Conservation (phyloP, 2,329 filamentous ascomycete genomes). For the Scleromitrula shiraiana region DNA sequence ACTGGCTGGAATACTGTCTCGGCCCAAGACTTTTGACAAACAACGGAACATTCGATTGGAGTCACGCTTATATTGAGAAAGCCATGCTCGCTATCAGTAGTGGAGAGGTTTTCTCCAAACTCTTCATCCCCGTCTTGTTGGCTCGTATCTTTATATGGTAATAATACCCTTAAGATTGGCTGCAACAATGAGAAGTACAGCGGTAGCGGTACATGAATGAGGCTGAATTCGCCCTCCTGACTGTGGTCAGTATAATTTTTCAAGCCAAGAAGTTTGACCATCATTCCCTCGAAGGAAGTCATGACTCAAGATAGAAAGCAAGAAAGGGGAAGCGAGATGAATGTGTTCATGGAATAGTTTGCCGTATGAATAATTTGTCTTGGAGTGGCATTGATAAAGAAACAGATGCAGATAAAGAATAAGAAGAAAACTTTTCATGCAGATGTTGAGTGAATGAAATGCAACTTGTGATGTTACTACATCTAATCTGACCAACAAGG, state of each 20-base stretch:
- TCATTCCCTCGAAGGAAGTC: neutral
- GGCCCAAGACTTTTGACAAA: conserved; percentile 72
- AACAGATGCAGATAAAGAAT: neutral
- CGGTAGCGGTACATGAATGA: conserved; percentile 82
- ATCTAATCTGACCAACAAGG: too few species aligned
- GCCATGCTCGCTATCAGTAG: conserved; percentile 52
- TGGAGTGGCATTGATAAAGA: neutral
- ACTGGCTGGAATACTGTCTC: conserved; percentile 67
- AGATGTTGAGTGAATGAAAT: conserved; percentile 1
- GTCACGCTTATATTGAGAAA: conserved; percentile 94
- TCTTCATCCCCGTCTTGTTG: conserved; percentile 25
- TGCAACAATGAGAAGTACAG: conserved; percentile 74
- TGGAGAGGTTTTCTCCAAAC: conserved; percentile 27
- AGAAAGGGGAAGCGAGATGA: neutral
- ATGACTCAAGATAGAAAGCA: neutral
- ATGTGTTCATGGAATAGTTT: neutral
- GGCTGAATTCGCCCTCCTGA: conserved; percentile 77
- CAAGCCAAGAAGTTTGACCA: conserved; percentile 16
- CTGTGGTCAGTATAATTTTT: conserved; percentile 17
- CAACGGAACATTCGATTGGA: conserved; percentile 84
- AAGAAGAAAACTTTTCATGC: too few species aligned
- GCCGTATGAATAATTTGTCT: neutral
- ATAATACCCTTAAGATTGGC: conserved; percentile 76
- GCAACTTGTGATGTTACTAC: neutral
- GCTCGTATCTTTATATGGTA: conserved; percentile 48